Evolutionary conservation across 1,139 yeast genomes (phyloP), one percentile per base, ranked within the genome.

Genomic region (Meyerozyma sp.): DNA sequence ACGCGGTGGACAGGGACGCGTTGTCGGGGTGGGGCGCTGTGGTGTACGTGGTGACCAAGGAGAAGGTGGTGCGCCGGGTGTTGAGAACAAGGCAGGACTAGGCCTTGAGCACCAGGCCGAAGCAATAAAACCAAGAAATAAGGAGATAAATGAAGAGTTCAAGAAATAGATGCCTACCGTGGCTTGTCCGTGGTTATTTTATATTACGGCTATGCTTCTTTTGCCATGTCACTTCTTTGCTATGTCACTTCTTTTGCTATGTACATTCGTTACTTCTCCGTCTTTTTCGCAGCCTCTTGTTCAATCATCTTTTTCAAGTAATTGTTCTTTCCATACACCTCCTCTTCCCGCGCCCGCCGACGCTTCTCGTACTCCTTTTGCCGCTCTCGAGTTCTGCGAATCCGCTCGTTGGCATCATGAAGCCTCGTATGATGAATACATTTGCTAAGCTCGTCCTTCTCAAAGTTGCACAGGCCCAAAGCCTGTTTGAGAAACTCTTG

Each of bases 11-110:
- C 65, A 85, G 99, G 74, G 98, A 94, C 68, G 96, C 98, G 6
- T 75, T 94, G 51, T 84, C 95, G 42, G 98, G 98, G 49, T 93
- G 98, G 97, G 99, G 99, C 58, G 97, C 96, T 13, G 87, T 88
- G 29, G 98, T 94, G 34, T 91, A 93, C 65, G 72, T 94, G 48
- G 81, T 94, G 46, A 89, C 96, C 44, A 91, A 91, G 70, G 98
- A 93, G 63, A 86, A 88, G 65, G 95, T 93, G 45, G 78, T 82
- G 44, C 90, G 84, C 70, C 81, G 95, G 62, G 82, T 86, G 57
- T 79, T 94, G 67, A 90, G 84, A 73, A 90, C 96, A 46, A 83
- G 98, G 67, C 98, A 91, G 73, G 98, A 93, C 77, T 73, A 62
- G 55, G 36, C 28, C 28, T 26, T 26, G 10, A 26, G 11, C 10